Evolutionary conservation across 2,329 filamentous ascomycete species (phyloP), one percentile per base, ranked within the genome.

Genomic region (Diplodia seriata): DNA sequence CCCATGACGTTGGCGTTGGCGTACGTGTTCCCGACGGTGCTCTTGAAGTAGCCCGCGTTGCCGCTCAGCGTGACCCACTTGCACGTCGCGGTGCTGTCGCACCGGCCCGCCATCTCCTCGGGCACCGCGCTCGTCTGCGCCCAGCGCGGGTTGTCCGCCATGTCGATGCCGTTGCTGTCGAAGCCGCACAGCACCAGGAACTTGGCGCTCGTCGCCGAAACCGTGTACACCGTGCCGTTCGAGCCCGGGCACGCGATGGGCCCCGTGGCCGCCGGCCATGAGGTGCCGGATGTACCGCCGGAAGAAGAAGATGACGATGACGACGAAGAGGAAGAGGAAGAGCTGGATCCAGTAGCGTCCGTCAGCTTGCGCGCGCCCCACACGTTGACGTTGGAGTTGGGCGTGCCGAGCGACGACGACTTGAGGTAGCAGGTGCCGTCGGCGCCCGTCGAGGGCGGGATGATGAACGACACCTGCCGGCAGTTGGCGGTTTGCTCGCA

Each of bases 401-500:
- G 18, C 18, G 53, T 20, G 59, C 47, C 59, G 8, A 36, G 33
- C 1, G 64, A 67, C 12, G 54, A 57, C 18, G 64, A 57, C 31
- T 59, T 67, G 29, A 59, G 43, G 54, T 67, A 59, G 64, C 64
- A 67, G 40, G 64, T 56, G 29, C 64, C 55, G n/a, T 26, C 18
- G n/a, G 23, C 40, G 38, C 64, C 54, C 7, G 31, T 2, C 2
- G 18, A 14, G 7, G 54, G 54, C 31, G 64, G 64, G 29, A 67
- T 12, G 2, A 66, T 56, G 40, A 68, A 76, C 14, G 72, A 72
- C 6, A 75, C 70, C 57, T 70, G 71, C 11, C 73, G 69, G 54
- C 75, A 76, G 14, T 69, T 70, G 51, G 68, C 1, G 1, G 69
- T 72, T 3, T 63, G 62, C 43, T 73, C 72, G 57, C 75, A 76